A percentile compares a stretch with the other conserved stretches of the same genome.
phyloP scores from a whole-genome alignment of 352 stramenopile genomes.

The Blastocystis sp. region DNA sequence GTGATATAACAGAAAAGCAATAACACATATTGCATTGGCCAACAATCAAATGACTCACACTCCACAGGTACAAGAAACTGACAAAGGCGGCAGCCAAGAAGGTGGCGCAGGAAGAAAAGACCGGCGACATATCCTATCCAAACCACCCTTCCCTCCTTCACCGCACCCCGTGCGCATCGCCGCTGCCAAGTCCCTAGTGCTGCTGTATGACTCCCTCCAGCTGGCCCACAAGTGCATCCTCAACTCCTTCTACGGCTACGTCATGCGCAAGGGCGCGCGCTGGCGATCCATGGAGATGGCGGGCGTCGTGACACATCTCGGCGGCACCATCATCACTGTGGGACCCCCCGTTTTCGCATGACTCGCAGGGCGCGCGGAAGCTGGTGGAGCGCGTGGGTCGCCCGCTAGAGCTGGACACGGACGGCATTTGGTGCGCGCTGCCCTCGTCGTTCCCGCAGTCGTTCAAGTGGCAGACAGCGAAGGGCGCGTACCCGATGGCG shows the following conservation, averaged over 20 bases:
- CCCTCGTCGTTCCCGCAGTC: slow-evolving; percentile 94
- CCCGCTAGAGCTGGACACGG: slow-evolving; percentile 95
- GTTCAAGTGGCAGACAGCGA: slow-evolving; percentile 84
- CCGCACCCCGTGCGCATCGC: slow-evolving; percentile 70
- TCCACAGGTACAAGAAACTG: slow-evolving; percentile 88
- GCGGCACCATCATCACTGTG: slow-evolving; percentile 91
- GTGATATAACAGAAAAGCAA: too few species aligned
- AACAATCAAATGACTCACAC: not conserved
- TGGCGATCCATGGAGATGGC: slow-evolving; percentile 99
- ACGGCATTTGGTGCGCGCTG: slow-evolving; percentile 99
- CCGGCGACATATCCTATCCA: slow-evolving; percentile 71
- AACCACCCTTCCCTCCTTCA: not conserved
- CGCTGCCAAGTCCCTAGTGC: slow-evolving; percentile 77
- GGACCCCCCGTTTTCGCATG: not conserved
- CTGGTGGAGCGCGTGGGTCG: slow-evolving; percentile 90
- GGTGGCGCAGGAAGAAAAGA: slow-evolving; percentile 76
- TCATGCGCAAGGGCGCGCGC: slow-evolving; percentile 96
- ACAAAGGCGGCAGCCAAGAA: slow-evolving; percentile 89
- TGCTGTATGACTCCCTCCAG: slow-evolving; percentile 95
- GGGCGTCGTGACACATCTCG: slow-evolving; percentile 96
- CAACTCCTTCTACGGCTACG: slow-evolving; percentile 98
- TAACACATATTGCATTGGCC: too few species aligned
- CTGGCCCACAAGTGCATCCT: slow-evolving; percentile 99
- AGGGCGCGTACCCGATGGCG: slow-evolving; percentile 84
- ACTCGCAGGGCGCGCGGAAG: slow-evolving; percentile 72